Evolutionary conservation across 306 rosid genomes (phyloP), one percentile per base, ranked within the genome.

Genomic region (Acacia confusa): DNA sequence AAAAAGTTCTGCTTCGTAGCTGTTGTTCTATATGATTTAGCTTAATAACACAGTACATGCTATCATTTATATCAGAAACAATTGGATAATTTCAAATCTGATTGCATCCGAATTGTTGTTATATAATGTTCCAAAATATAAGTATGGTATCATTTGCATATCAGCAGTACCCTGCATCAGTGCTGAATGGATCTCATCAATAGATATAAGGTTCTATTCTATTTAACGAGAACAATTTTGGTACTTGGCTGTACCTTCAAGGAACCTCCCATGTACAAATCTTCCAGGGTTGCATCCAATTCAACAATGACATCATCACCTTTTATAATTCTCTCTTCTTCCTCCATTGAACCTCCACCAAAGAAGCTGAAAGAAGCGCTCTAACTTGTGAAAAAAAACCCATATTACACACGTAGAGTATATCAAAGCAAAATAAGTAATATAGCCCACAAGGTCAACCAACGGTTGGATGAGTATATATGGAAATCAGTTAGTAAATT

Each of bases 181-280:
- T 2, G 68, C 40, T 43, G 77, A 43, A 55, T 68, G 80, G 55
- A 66, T 65, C 32, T 58, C 65, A 34, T 74, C 53, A 22, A 17
- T 61, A 17, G 50, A 61, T 47, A 66, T 16, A 40, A 13, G 38
- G 61, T 68, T 77, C 43, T 16, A 34, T 58, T 32, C 36, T 47
- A 30, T 4, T 71, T 50, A 30, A 60, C 14, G 27, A 77, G 32
- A 72, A 57, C 38, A 74, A 45, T 58, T 4, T 52, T 22, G 34
- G 60, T 50, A 44, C 58, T 69, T 30, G 47, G 30, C 16, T 50
- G 28, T 36, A 47, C 71, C 19, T 22, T 89, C 84, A 95, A 88
- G 48, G 99, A 88, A 79, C 98, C 99, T 32, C 99, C 99, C 97
- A 93, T 89, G 82, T 95, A 95, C 72, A 95, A 86, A 89, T 95